Evolutionary conservation across 805 yeast species (phyloP).

Genomic region (Martiniozyma abietophila): DNA sequence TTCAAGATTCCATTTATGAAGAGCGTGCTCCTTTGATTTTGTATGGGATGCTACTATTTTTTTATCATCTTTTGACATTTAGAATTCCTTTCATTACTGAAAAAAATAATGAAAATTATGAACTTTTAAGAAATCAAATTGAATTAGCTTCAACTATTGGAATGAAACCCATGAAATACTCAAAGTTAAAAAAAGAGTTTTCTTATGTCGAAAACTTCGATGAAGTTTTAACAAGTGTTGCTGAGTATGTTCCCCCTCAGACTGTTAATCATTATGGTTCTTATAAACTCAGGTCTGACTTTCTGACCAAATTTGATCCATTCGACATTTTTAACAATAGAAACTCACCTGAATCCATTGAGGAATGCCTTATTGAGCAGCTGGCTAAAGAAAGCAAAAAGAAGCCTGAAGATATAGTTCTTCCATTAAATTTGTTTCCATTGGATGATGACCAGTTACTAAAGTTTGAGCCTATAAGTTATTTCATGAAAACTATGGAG

Average conservation of each 20-base stretch:
- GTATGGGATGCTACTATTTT: constrained; percentile 33
- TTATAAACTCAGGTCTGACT: constrained; percentile 44
- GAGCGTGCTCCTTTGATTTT: constrained; percentile 38
- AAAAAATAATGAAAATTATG: constrained; percentile 11
- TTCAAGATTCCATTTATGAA: constrained; percentile 34
- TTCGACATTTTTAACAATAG: constrained; percentile 38
- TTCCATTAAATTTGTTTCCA: constrained; percentile 35
- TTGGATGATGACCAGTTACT: constrained; percentile 19
- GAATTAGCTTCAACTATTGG: constrained; percentile 43
- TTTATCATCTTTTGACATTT: constrained; percentile 35
- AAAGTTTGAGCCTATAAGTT: constrained; percentile 35
- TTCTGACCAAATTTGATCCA: constrained; percentile 47
- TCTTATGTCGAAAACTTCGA: constrained; percentile 32
- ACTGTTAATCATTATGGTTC: constrained; percentile 62
- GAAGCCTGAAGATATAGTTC: constrained; percentile 34
- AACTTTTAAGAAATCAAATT: constrained; percentile 24
- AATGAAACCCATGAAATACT: constrained; percentile 44
- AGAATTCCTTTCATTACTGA: constrained; percentile 21
- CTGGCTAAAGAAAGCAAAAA: constrained; percentile 31
- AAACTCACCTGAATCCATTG: constrained; percentile 42
- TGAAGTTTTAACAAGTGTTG: constrained; percentile 43
- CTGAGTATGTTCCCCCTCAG: constrained; percentile 54
- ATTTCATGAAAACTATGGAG: constrained; percentile 38
- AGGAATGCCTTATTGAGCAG: constrained; percentile 35
- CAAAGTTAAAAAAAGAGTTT: constrained; percentile 31